Conservation (phyloP, 257 asterid genomes). For the Ajuga chamaepitys region DNA sequence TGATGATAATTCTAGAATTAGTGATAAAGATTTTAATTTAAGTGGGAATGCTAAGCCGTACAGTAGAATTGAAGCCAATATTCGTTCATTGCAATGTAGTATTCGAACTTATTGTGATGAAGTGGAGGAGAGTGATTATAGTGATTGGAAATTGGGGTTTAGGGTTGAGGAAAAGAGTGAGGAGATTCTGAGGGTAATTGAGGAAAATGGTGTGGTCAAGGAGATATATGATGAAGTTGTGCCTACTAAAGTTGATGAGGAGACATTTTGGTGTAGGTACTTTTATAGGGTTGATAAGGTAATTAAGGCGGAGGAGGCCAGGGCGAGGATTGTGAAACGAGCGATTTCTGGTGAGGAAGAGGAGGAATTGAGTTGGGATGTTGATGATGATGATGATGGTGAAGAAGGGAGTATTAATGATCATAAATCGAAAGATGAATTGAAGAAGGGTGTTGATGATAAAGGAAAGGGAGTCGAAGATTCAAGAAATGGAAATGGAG, state of each 20-base stretch:
- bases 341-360: conserved; percentile 63
- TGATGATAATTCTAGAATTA: conserved; percentile 8
- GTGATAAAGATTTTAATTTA: conserved; percentile 20
- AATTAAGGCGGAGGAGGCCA: conserved; percentile 58
- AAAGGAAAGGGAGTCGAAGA: conserved; percentile 25
- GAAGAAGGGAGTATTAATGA: conserved; percentile 14
- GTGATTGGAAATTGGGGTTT: conserved; percentile 68
- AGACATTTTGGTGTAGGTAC: conserved; percentile 78
- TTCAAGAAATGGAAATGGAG: conserved; percentile 13
- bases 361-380: conserved; percentile 81
- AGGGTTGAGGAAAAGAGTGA: conserved; percentile 40
- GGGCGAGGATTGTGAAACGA: conserved; percentile 48
- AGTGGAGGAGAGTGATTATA: conserved; percentile 47
- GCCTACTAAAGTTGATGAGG: conserved; percentile 48
- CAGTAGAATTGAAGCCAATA: conserved; percentile 59
- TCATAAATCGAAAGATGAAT: conserved; percentile 8
- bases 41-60: conserved; percentile 43
- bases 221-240: conserved; percentile 65
- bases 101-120: conserved; percentile 60
- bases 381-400: conserved; percentile 59
- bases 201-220: conserved; percentile 39
- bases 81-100: conserved; percentile 55
- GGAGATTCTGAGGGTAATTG: conserved; percentile 44
- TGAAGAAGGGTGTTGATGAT: conserved; percentile 25
- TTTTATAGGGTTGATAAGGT: conserved; percentile 59